Evolutionary conservation across 1,284 basidiomycete species (phyloP).

Genomic region (Schizopora paradoxa): DNA sequence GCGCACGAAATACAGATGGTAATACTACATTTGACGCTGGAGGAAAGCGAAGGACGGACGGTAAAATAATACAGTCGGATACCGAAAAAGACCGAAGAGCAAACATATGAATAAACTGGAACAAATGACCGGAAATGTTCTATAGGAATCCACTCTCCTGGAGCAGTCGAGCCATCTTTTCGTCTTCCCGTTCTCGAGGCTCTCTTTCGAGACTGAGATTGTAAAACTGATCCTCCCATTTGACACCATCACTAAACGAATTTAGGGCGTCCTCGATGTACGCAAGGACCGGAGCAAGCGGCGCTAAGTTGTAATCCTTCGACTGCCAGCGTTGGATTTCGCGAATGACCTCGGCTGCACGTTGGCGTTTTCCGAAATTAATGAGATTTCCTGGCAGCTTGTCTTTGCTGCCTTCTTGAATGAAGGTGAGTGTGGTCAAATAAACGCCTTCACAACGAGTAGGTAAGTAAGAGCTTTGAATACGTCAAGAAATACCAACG

Average conservation of each 20-base stretch:
- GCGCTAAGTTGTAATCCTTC: slow-evolving; percentile 81
- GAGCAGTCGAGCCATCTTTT: slow-evolving; percentile 80
- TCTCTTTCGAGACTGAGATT: slow-evolving; percentile 81
- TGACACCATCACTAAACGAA: slow-evolving; percentile 50
- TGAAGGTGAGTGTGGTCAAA: slow-evolving; percentile 92
- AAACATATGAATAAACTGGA: not conserved
- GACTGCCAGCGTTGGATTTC: slow-evolving; percentile 97
- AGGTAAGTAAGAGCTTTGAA: not conserved
- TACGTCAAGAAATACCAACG: slow-evolving; percentile 22
- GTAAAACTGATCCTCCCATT: slow-evolving; percentile 69
- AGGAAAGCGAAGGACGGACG: not conserved
- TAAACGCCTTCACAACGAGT: slow-evolving; percentile 68
- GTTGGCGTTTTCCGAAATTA: slow-evolving; percentile 95
- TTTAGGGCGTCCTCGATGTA: slow-evolving; percentile 79
- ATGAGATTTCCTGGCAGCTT: slow-evolving; percentile 75
- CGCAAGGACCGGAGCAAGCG: slow-evolving; percentile 61
- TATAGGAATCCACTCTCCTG: slow-evolving; percentile 86
- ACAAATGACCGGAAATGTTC: not conserved
- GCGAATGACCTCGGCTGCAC: slow-evolving; percentile 90
- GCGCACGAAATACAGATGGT: not conserved
- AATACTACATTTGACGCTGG: too few relatives aligned
- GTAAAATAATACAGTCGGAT: not conserved
- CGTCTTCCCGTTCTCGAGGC: slow-evolving; percentile 89
- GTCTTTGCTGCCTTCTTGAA: slow-evolving; percentile 97
- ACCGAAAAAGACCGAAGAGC: not conserved